Evolutionary conservation across 306 rosid species (phyloP).

Genomic region (Phaseolus lunatus): DNA sequence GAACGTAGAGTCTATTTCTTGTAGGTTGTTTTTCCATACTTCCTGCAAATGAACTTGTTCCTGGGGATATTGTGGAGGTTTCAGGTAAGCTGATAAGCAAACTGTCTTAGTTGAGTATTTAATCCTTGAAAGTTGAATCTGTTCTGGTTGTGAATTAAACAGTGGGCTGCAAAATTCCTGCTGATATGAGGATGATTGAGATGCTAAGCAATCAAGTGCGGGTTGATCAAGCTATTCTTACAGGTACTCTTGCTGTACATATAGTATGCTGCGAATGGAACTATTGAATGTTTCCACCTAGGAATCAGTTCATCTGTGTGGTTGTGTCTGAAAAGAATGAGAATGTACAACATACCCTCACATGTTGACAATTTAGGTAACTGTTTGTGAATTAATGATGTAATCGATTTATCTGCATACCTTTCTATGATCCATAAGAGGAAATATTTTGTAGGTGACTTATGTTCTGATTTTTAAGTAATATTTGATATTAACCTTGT

Average conservation of each 20-base stretch:
- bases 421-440: constrained; percentile 9
- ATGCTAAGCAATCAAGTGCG: constrained; percentile 90
- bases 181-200: constrained; percentile 97
- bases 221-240: constrained; percentile 97
- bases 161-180: constrained; percentile 99
- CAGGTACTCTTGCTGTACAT: constrained; percentile 63
- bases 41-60: constrained; percentile 94
- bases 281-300: constrained; percentile 26
- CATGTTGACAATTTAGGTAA: constrained; percentile 29
- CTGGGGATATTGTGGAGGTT: constrained; percentile 95
- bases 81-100: constrained; percentile 67
- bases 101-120: constrained; percentile 40
- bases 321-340: constrained; percentile 1
- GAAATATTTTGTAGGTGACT: not conserved
- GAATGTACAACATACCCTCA: not conserved
- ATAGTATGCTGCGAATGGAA: constrained; percentile 30
- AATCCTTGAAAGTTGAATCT: constrained; percentile 40
- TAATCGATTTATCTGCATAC: constrained; percentile 17
- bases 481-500: constrained; percentile 26
- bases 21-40: constrained; percentile 97
- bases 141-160: constrained; percentile 48
- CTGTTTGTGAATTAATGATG: constrained; percentile 20
- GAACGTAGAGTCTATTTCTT: constrained; percentile 42
- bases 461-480: constrained; percentile 9
- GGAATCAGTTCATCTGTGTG: not conserved